A percentile compares a stretch with the other conserved stretches of the same genome.
Conservation (phyloP, 192 early-diverging fungal species). For the Helicostylum pulchrum region DNA sequence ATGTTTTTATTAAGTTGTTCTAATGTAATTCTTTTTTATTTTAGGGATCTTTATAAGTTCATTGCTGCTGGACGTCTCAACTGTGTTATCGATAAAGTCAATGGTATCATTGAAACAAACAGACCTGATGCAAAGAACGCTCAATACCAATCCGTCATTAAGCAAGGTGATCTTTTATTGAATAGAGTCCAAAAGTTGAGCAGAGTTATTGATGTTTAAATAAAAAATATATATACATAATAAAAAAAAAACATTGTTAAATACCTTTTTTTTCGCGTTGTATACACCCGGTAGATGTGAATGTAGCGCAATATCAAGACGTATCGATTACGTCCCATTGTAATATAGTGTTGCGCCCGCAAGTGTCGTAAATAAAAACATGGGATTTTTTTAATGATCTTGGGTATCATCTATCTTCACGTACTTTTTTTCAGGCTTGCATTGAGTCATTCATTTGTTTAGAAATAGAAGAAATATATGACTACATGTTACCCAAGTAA, state of each 20-base stretch:
- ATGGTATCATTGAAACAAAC: slow-evolving; percentile 96
- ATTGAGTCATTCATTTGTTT: too few relatives aligned
- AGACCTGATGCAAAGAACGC: slow-evolving; percentile 98
- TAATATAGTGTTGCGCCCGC: too few relatives aligned
- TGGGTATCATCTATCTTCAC: too few relatives aligned
- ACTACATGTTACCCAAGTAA: too few relatives aligned
- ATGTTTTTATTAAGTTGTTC: not conserved
- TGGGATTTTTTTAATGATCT: too few relatives aligned
- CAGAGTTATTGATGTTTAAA: slow-evolving; percentile 82
- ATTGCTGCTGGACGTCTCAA: slow-evolving; percentile 95
- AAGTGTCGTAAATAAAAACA: too few relatives aligned
- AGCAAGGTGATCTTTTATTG: slow-evolving; percentile 92
- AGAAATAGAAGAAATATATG: too few relatives aligned
- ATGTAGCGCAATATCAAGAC: too few relatives aligned
- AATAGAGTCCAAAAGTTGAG: slow-evolving; percentile 96
- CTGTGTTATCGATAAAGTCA: slow-evolving; percentile 99
- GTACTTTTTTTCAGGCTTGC: too few relatives aligned
- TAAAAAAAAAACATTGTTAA: not conserved
- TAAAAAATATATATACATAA: not conserved
- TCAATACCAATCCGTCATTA: slow-evolving; percentile 95
- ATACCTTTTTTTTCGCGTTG: too few relatives aligned
- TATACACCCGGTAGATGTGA: too few relatives aligned
- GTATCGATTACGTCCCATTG: too few relatives aligned
- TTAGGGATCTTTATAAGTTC: slow-evolving; percentile 85
- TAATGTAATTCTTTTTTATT: not conserved